Evolutionary conservation across 371 early-diverging fungal species (phyloP).

Genomic region (Thermomucor indicae-seudaticae): DNA sequence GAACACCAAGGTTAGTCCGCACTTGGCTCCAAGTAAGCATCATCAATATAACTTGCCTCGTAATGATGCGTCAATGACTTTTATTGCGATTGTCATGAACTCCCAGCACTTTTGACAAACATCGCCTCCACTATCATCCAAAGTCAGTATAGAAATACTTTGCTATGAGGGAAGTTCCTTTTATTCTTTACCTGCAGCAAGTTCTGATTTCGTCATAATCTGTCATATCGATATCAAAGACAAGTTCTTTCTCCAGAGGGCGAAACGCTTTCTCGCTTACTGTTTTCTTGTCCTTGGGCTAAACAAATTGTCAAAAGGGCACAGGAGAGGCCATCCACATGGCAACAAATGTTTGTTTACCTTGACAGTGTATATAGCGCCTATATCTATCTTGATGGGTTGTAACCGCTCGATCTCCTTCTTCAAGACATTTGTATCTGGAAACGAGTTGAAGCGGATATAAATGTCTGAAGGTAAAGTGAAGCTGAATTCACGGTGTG

Average conservation of each 20-base stretch:
- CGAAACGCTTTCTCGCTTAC: conserved; percentile 68
- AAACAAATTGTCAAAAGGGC: conserved; percentile 7
- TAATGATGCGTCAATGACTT: conserved; percentile 74
- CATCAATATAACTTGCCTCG: conserved; percentile 39
- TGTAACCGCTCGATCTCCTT: conserved; percentile 66
- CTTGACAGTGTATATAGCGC: conserved; percentile 86
- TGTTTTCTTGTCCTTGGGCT: conserved; percentile 81
- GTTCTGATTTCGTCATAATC: conserved; percentile 98
- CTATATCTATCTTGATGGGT: conserved; percentile 97
- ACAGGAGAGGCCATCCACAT: neutral
- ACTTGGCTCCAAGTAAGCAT: neutral
- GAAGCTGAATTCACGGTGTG: conserved; percentile 94
- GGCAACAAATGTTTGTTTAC: conserved; percentile 26
- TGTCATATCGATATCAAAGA: conserved; percentile 99
- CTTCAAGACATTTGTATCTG: conserved; percentile 66
- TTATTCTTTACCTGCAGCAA: conserved; percentile 75
- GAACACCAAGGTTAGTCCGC: neutral
- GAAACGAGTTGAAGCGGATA: conserved; percentile 88
- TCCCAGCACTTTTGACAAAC: conserved; percentile 94
- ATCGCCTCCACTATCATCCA: conserved; percentile 64
- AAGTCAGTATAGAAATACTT: neutral
- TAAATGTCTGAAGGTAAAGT: conserved; percentile 76
- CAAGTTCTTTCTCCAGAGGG: conserved; percentile 89
- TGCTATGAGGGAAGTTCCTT: neutral
- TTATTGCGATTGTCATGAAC: conserved; percentile 91